Percentiles rank a stretch among this genome's conserved stretches.
phyloP scores from a whole-genome alignment of 352 stramenopile species.

The Globisporangium mamillatum region DNA sequence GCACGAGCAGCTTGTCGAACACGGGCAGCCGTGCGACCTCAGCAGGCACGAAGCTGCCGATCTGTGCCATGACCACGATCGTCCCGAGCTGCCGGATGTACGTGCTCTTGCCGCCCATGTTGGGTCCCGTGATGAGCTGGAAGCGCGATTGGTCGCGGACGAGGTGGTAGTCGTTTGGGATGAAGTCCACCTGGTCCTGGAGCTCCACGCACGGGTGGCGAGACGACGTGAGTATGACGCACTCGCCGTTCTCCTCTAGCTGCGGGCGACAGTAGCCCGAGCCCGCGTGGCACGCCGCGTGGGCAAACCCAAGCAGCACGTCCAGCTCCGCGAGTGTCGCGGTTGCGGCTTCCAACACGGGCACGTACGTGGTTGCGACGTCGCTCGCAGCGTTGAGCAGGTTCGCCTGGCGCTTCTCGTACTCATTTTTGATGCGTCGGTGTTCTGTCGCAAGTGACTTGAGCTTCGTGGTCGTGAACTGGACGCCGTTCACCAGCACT shows the following conservation, averaged over 20 bases:
- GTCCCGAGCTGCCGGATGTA: slow-evolving; percentile 97
- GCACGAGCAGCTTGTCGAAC: slow-evolving; percentile 95
- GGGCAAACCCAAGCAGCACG: slow-evolving; percentile 92
- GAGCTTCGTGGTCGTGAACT: slow-evolving; percentile 95
- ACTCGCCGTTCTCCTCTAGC: slow-evolving; percentile 54
- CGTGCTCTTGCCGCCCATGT: slow-evolving; percentile 99
- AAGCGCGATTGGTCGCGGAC: slow-evolving; percentile 83
- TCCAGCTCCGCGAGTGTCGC: slow-evolving; percentile 92
- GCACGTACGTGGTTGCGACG: slow-evolving; percentile 94
- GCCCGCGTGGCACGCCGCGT: slow-evolving; percentile 91
- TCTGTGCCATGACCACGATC: slow-evolving; percentile 95
- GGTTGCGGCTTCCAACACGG: slow-evolving; percentile 92
- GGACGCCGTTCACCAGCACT: slow-evolving; percentile 96
- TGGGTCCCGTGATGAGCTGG: slow-evolving; percentile 97
- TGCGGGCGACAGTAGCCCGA: slow-evolving; percentile 70
- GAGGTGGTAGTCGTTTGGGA: slow-evolving; percentile 97
- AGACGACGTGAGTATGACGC: slow-evolving; percentile 74
- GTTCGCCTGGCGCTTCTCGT: slow-evolving; percentile 89
- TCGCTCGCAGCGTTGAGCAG: slow-evolving; percentile 93
- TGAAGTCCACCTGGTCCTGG: slow-evolving; percentile 96
- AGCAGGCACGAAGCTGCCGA: slow-evolving; percentile 97
- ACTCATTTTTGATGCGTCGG: slow-evolving; percentile 84
- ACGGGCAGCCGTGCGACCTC: slow-evolving; percentile 89
- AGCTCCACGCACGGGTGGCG: slow-evolving; percentile 98
- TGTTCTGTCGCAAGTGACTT: slow-evolving; percentile 85